Evolutionary conservation across 2,329 filamentous ascomycete species (phyloP), one percentile per base, ranked within the genome.

Genomic region (Graphiopsis chlorocephala): DNA sequence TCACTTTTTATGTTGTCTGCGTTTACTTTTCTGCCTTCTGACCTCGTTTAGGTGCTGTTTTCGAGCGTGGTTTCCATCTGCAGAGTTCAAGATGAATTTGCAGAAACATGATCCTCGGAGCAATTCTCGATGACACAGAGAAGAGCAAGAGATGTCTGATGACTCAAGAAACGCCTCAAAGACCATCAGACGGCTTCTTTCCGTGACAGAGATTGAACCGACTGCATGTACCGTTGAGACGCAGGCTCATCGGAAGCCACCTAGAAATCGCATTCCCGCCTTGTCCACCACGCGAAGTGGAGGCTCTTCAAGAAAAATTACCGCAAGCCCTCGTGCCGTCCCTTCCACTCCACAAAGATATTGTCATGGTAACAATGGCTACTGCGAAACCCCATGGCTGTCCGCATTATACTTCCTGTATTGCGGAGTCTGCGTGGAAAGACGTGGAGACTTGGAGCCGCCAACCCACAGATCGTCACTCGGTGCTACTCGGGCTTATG

Each of bases 401-500:
- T 52, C 60, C 60, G 33, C 60, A 62, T 45, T 25, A 55, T 26
- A 20, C 48, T 42, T 28, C 33, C n/a, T 15, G 12, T 23, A 38
- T 38, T 62, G 60, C 47, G 60, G 60, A 62, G 60, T 20, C n/a
- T 17, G 59, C 31, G 33, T 53, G 59, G 29, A 60, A 53, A 26
- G 20, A 25, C 48, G 60, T 53, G 60, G 60, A 55, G 47, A 31
- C 26, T 48, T 53, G 50, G 50, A 53, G 50, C 26, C 50, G 50
- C 26, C 14, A 20, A 38, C 12, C 58, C 58, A 61, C 29, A n/a
- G 59, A 61, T 61, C 45, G 59, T 5, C 48, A 45, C 33, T 62
- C 60, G 60, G 60, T 53, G 48, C 48, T 62, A 62, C 33, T 62
- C 60, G 60, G 60, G 25, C 20, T 42, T 31, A 45, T 55, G n/a